These are phyloP conservation scores for Pogostemon cablin DNA, from an alignment of 257 asterid genomes.

Conservation along the genomic window DNA sequence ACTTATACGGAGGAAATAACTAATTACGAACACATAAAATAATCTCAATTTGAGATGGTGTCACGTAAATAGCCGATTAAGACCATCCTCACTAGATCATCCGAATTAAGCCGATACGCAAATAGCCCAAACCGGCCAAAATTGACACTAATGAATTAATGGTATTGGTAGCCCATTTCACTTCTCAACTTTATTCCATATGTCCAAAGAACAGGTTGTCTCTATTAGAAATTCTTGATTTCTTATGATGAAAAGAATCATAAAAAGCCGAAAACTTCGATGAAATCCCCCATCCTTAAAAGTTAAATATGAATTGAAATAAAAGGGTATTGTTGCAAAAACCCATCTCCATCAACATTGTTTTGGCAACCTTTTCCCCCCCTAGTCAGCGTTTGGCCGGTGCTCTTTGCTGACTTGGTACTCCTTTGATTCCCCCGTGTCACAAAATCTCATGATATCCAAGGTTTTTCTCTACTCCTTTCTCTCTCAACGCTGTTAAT, in stretches of 20 bases:
- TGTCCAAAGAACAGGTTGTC: neutral
- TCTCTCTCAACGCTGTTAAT: slow-evolving; percentile 14
- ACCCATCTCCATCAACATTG: slow-evolving; percentile 35
- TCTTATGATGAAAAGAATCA: neutral
- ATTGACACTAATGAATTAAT: too few species aligned
- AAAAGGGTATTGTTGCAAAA: neutral
- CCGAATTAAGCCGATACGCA: too few species aligned
- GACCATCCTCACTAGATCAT: too few species aligned
- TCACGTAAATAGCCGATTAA: too few species aligned
- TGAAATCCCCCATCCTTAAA: neutral
- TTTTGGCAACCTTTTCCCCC: slow-evolving; percentile 19
- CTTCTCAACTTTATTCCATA: too few species aligned
- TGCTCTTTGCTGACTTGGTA: slow-evolving; percentile 40
- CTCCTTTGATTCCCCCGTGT: slow-evolving; percentile 16
- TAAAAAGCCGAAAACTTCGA: neutral
- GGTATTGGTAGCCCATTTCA: too few species aligned
- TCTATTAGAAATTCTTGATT: neutral
- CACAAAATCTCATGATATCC: slow-evolving; percentile 9
- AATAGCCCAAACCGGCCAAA: too few species aligned
- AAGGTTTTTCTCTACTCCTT: slow-evolving; percentile 1
- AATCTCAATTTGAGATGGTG: too few species aligned
- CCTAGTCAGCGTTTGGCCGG: slow-evolving; percentile 43
- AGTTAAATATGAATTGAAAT: neutral
- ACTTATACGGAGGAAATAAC: too few species aligned
- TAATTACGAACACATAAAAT: too few species aligned